A percentile compares a stretch with the other conserved stretches of the same genome.
Evolutionary conservation across 495 filamentous ascomycete species (phyloP).

Genomic region (Daldinia decipiens): DNA sequence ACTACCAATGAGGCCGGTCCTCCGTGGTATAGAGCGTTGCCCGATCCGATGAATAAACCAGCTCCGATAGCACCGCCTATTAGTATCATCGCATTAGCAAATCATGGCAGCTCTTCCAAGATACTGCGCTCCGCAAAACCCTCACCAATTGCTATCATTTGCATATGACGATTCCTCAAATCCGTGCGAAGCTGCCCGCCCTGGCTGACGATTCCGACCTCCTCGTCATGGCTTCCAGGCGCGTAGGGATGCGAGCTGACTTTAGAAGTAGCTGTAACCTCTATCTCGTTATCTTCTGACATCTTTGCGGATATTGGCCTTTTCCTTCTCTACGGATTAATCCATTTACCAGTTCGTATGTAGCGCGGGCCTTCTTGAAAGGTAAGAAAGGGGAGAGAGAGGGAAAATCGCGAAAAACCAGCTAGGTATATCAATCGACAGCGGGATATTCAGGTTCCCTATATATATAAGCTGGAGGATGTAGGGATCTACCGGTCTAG

Average conservation of each 20-base stretch:
- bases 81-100: slow-evolving; percentile 15
- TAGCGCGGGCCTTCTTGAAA: not conserved
- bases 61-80: slow-evolving; percentile 66
- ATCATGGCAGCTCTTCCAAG: not conserved
- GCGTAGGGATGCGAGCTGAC: not conserved
- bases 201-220: slow-evolving; percentile 45
- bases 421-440: not conserved
- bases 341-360: not conserved
- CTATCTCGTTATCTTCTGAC: not conserved
- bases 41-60: slow-evolving; percentile 67
- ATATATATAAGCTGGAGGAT: not conserved
- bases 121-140: slow-evolving; percentile 4
- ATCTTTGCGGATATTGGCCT: not conserved
- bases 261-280: not conserved
- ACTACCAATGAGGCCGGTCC: slow-evolving; percentile 64
- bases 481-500: slow-evolving; percentile 9
- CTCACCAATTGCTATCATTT: slow-evolving; percentile 79
- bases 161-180: slow-evolving; percentile 68
- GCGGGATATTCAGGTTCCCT: not conserved
- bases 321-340: not conserved
- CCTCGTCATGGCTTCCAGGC: slow-evolving; percentile 37
- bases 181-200: slow-evolving; percentile 45
- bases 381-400: not conserved
- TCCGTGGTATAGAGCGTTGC: slow-evolving; percentile 58
- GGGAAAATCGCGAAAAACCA: not conserved